A percentile compares a stretch with the other conserved stretches of the same genome.
These are phyloP conservation scores for Cucumis melo DNA, from an alignment of 306 rosid genomes.

Conservation along the genomic window DNA sequence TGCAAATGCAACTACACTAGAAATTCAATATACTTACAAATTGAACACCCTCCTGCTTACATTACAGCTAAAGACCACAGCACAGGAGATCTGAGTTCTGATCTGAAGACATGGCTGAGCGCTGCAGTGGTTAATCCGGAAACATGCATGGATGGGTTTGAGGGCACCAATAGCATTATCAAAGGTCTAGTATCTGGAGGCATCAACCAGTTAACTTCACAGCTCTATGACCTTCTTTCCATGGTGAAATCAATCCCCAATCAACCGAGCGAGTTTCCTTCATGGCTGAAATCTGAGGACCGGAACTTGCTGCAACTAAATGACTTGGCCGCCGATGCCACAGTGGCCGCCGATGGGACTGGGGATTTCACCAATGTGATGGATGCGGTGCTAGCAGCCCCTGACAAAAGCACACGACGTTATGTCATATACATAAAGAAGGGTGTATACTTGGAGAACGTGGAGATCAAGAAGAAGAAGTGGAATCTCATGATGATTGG, in stretches of 20 bases:
- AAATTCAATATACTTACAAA: neutral
- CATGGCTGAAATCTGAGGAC: constrained; percentile 40
- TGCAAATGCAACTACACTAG: neutral
- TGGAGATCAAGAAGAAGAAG: constrained; percentile 83
- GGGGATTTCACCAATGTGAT: constrained; percentile 42
- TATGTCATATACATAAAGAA: constrained; percentile 49
- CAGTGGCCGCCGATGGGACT: constrained; percentile 63
- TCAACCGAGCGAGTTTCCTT: constrained; percentile 20
- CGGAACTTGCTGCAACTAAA: constrained; percentile 32
- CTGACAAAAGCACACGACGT: constrained; percentile 57
- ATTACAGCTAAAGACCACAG: constrained; percentile 44
- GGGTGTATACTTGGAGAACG: constrained; percentile 54
- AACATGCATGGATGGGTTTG: constrained; percentile 75
- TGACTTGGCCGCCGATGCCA: constrained; percentile 26
- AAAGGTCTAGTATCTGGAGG: constrained; percentile 27
- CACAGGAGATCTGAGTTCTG: constrained; percentile 57
- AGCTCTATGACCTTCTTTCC: constrained; percentile 31
- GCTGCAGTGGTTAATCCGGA: constrained; percentile 54
- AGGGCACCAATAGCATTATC: constrained; percentile 50
- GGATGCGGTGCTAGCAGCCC: constrained; percentile 71
- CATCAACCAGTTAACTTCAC: constrained; percentile 30
- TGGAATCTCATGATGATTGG: constrained; percentile 86
- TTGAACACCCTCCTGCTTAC: neutral
- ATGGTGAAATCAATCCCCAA: constrained; percentile 26
- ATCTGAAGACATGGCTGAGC: constrained; percentile 82